A percentile compares a stretch with the other conserved stretches of the same genome.
These are phyloP conservation scores for Leccinum sublutescens DNA, from an alignment of 768 basidiomycete genomes.

Conservation along the genomic window DNA sequence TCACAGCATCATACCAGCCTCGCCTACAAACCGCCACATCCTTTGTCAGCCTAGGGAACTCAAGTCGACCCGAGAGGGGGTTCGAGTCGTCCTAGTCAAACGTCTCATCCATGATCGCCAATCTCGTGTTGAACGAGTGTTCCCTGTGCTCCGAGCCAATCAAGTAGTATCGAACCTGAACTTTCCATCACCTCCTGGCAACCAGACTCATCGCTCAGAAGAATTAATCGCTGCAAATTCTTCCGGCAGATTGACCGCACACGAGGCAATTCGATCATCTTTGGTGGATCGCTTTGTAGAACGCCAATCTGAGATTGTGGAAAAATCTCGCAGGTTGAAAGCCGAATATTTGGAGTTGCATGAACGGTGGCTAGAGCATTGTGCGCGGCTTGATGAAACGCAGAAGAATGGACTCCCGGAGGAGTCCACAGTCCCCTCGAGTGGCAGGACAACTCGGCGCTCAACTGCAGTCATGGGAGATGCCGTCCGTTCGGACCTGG, in stretches of 20 bases:
- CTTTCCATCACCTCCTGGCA: slow-evolving; percentile 28
- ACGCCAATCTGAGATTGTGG: slow-evolving; percentile 47
- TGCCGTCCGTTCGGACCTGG: slow-evolving; percentile 89
- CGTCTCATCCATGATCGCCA: slow-evolving; percentile 59
- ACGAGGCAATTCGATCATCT: slow-evolving; percentile 43
- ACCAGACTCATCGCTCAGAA: slow-evolving; percentile 46
- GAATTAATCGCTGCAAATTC: slow-evolving; percentile 43
- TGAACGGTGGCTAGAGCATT: slow-evolving; percentile 71
- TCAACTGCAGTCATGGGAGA: slow-evolving; percentile 74
- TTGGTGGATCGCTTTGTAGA: slow-evolving; percentile 54
- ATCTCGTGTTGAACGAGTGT: slow-evolving; percentile 58
- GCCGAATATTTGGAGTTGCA: slow-evolving; percentile 69
- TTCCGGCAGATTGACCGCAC: slow-evolving; percentile 36
- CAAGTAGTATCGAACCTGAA: slow-evolving; percentile 39
- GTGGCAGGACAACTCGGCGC: slow-evolving; percentile 68
- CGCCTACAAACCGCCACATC: slow-evolving; percentile 6
- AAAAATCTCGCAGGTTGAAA: slow-evolving; percentile 56
- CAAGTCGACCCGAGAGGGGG: slow-evolving; percentile 54
- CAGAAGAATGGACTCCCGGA: slow-evolving; percentile 33
- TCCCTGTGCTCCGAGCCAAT: slow-evolving; percentile 64
- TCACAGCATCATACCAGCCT: slow-evolving; percentile 17
- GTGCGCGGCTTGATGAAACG: slow-evolving; percentile 59
- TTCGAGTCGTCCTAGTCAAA: slow-evolving; percentile 61
- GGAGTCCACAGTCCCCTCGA: slow-evolving; percentile 39
- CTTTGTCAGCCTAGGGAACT: slow-evolving; percentile 17